A percentile compares a stretch with the other conserved stretches of the same genome.
Conservation (phyloP, 1,284 basidiomycete genomes). For the Cryptococcus sp. region DNA sequence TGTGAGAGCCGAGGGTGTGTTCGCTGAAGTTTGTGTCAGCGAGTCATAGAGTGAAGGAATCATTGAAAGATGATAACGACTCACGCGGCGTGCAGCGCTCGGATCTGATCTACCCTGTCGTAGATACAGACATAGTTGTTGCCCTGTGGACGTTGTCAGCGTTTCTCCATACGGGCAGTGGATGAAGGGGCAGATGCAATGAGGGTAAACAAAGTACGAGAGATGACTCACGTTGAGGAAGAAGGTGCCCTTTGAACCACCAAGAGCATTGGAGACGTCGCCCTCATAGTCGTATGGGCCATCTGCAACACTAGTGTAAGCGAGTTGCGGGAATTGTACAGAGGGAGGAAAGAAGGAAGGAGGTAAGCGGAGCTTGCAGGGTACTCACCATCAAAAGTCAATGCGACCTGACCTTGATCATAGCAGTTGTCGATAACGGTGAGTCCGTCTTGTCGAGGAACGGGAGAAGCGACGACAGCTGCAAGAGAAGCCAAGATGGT, state of each 20-base stretch:
- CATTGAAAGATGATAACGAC: slow-evolving; percentile 23
- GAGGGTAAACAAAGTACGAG: neutral
- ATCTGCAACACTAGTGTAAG: slow-evolving; percentile 43
- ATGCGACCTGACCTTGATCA: slow-evolving; percentile 47
- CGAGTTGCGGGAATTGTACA: too few species aligned
- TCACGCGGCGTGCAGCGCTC: slow-evolving; percentile 30
- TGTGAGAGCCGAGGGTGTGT: slow-evolving; percentile 61
- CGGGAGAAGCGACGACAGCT: slow-evolving; percentile 12
- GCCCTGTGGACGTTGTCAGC: slow-evolving; percentile 11
- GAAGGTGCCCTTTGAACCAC: slow-evolving; percentile 60
- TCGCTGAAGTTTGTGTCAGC: slow-evolving; percentile 31
- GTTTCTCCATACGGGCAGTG: neutral
- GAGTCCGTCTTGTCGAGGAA: slow-evolving; percentile 9
- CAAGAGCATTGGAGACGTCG: slow-evolving; percentile 55
- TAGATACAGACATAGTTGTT: slow-evolving; percentile 60
- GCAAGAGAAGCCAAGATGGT: slow-evolving; percentile 21
- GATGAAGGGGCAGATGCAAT: neutral
- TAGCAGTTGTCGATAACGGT: slow-evolving; percentile 45
- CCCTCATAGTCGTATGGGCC: slow-evolving; percentile 57
- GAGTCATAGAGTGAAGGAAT: neutral
- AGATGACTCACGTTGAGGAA: slow-evolving; percentile 57
- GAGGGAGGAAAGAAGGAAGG: neutral
- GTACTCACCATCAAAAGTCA: slow-evolving; percentile 58
- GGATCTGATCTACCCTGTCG: slow-evolving; percentile 45
- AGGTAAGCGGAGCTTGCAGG: neutral